Evolutionary conservation across 495 filamentous ascomycete genomes (phyloP), one percentile per base, ranked within the genome.

Genomic region (Podospora pseudocomata): DNA sequence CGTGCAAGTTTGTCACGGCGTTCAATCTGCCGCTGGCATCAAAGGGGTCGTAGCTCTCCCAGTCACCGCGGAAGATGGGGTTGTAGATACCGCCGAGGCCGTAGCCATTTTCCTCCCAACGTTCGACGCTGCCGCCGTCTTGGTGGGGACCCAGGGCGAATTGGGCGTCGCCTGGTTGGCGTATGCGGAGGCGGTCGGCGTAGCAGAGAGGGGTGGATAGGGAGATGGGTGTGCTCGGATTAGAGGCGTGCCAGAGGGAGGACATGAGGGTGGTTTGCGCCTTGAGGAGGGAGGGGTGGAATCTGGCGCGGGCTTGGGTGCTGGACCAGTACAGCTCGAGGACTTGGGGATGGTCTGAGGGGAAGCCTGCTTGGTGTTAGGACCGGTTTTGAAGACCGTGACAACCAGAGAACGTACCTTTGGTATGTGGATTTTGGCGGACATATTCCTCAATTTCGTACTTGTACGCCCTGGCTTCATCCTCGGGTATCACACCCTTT

Each of bases 281-380:
- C 34, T 82, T 77, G 4, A 96, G 80, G 69, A 96, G 68, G 62
- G 90, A 88, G 11, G 89, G 84, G 76, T 97, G 90, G 0, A 85
- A 81, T 18, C 93, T 86, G 13, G 93, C 92, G 55, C 86, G 84
- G 30, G 91, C 80, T 72, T 97, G 93, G 4, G 89, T 80, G 6
- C 87, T 85, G 1, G 91, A 90, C 93, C 93, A 97, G 80, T 97
- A 97, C 3, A 97, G 81, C 74, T 97, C 93, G 72, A 89, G 94
- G 4, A 97, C 92, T 63, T 92, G 88, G 0, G 92, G 93, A 76
- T 80, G 63, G 61, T 80, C 57, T 57, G 82, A 68, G 65, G 83
- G 79, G 72, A 86, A 83, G 53, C 85, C 81, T 86, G 71, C 53
- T 85, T 74, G 23, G n/a, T 20, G 55, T 58, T 26, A 58, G n/a